Conservation (phyloP, 78 protist genomes). For the Dictyostelium intermedium region DNA sequence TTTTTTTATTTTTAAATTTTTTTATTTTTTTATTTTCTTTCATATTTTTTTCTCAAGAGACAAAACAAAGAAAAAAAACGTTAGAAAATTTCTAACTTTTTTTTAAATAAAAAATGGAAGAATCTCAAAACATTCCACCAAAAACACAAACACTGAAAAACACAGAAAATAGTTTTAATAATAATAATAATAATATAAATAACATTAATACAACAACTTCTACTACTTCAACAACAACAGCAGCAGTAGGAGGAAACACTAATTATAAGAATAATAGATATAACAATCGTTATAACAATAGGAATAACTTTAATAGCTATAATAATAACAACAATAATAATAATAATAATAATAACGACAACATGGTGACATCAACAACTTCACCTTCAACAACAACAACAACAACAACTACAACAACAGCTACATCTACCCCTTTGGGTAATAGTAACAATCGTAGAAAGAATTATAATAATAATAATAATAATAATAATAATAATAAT, state of each 20-base stretch:
- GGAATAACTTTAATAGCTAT: background rate
- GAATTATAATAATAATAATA: background rate
- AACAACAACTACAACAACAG: background rate
- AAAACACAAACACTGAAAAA: background rate
- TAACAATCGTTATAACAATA: background rate
- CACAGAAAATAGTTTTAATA: background rate
- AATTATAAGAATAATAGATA: background rate
- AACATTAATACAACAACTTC: background rate
- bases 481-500: conserved; percentile 5
- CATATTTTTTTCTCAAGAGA: background rate
- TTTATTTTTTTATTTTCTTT: background rate
- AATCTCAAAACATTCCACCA: background rate
- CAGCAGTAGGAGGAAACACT: background rate
- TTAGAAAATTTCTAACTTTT: background rate
- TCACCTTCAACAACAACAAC: background rate
- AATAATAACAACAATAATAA: background rate
- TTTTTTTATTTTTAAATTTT: background rate
- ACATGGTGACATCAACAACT: background rate
- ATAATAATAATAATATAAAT: background rate
- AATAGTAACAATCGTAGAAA: background rate
- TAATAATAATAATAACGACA: background rate
- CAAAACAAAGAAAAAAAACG: background rate
- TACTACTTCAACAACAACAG: background rate
- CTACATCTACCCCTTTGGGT: background rate
- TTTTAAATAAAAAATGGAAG: background rate